Evolutionary conservation across 2,329 filamentous ascomycete species (phyloP).

Genomic region (Exophiala xenobiotica): DNA sequence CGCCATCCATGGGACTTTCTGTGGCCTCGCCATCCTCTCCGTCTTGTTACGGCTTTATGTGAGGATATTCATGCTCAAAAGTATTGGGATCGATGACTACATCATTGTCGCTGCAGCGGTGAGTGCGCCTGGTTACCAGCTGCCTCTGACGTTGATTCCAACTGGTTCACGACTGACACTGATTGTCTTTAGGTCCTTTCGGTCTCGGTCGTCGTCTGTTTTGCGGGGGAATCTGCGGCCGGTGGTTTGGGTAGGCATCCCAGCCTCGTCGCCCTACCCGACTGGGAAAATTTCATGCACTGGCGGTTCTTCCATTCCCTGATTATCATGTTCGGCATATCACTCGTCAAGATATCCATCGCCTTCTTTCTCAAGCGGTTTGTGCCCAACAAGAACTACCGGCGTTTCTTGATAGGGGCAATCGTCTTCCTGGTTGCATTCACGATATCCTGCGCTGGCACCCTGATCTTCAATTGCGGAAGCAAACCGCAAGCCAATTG

Average conservation of each 20-base stretch:
- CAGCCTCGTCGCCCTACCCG: conserved; percentile 36
- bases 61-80: conserved; percentile 47
- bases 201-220: conserved; percentile 39
- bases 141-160: neutral
- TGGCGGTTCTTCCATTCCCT: conserved; percentile 50
- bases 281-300: conserved; percentile 40
- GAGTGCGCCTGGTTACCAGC: conserved; percentile 33
- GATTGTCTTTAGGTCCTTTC: conserved; percentile 28
- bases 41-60: conserved; percentile 50
- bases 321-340: conserved; percentile 47
- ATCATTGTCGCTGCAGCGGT: conserved; percentile 46
- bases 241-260: conserved; percentile 50
- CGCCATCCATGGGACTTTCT: conserved; percentile 41
- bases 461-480: conserved; percentile 49
- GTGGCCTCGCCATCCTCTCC: conserved; percentile 39
- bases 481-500: conserved; percentile 47
- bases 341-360: conserved; percentile 50
- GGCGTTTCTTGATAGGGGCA: conserved; percentile 42
- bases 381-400: conserved; percentile 41
- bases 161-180: neutral
- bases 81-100: conserved; percentile 52
- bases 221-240: conserved; percentile 35
- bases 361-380: conserved; percentile 48
- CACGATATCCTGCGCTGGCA: conserved; percentile 45
- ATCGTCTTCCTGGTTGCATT: conserved; percentile 48